Evolutionary conservation across 208 protist genomes (phyloP), one percentile per base, ranked within the genome.

Genomic region (Angomonas deanei): DNA sequence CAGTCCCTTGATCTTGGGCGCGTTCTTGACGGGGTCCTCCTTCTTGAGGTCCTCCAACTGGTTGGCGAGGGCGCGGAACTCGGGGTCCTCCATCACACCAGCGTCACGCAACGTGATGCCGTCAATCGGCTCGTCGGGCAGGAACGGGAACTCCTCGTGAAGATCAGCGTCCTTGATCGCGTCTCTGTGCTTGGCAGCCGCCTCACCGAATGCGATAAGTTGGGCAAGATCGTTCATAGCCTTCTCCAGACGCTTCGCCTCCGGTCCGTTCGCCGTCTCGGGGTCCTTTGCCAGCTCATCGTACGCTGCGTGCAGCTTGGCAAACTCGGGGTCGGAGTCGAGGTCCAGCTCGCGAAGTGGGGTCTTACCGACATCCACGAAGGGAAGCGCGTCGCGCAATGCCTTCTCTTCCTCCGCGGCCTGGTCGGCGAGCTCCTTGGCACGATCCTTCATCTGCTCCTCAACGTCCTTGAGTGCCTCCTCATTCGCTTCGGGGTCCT

Each of bases 311-410:
- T 74, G 27, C 19, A 86, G 61, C 24, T 39, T 61, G 38, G 26
- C 61, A 27, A 84, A 55, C 50, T 64, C 62, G 15, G 66, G 66
- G 39, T 79, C 38, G 26, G 46, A 58, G 23, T 47, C 48, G 15
- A 81, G 61, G 49, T 75, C 47, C 32, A 88, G 47, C 34, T 74
- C 62, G 38, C 68, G 62, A 62, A 82, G 64, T 55, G 63, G 17
- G 17, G 24, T 54, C n/a, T 65, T 58, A 13, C 72, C 49, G 15
- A 24, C n/a, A 13, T 31, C 52, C 4, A 82, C 32, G 52, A 72
- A 86, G 4, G 76, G 74, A 33, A 80, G 30, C 26, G 30, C 3
- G 28, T 53, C 48, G 0, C 57, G 72, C 38, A 85, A 64, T 17
- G 49, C 64, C 27, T 27, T 55, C 34, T 83, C 76, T 26, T 69